These are phyloP conservation scores for Lipomyces chichibuensis DNA, from an alignment of 805 yeast genomes.

Conservation along the genomic window DNA sequence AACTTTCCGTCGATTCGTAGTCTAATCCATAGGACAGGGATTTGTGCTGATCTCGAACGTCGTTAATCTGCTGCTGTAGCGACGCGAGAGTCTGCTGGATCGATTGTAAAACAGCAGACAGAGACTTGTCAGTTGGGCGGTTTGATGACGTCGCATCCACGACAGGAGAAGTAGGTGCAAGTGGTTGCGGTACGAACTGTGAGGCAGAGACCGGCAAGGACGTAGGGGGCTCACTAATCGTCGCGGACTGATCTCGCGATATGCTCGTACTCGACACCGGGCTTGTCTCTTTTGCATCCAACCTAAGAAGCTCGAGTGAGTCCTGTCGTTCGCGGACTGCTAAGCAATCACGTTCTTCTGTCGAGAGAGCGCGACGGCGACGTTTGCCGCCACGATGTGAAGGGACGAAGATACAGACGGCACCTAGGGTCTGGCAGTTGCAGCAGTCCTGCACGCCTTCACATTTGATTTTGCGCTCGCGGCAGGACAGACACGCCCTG, in stretches of 20 bases:
- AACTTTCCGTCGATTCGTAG: neutral
- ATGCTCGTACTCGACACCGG: neutral
- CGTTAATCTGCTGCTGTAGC: constrained; percentile 29
- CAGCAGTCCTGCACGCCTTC: constrained; percentile 53
- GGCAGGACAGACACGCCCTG: constrained; percentile 64
- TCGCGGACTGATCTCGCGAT: neutral
- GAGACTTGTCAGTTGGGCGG: neutral
- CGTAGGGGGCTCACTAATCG: neutral
- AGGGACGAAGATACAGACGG: constrained; percentile 30
- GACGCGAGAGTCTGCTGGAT: constrained; percentile 22
- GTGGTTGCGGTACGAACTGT: neutral
- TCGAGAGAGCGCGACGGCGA: constrained; percentile 10
- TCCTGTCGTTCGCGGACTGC: neutral
- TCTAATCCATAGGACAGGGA: neutral
- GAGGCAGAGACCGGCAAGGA: neutral
- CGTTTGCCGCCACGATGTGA: constrained; percentile 34
- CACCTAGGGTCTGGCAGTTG: constrained; percentile 19
- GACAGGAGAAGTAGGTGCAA: neutral
- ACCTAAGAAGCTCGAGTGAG: neutral
- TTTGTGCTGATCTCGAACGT: constrained; percentile 3
- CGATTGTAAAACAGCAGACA: constrained; percentile 9
- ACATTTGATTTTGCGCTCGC: constrained; percentile 67
- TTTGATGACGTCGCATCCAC: neutral
- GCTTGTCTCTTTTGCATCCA: neutral
- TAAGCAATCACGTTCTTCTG: neutral